Base-by-base conservation (phyloP, 352 stramenopile genomes). In the Phytopythium cucurbitacearum region DNA sequence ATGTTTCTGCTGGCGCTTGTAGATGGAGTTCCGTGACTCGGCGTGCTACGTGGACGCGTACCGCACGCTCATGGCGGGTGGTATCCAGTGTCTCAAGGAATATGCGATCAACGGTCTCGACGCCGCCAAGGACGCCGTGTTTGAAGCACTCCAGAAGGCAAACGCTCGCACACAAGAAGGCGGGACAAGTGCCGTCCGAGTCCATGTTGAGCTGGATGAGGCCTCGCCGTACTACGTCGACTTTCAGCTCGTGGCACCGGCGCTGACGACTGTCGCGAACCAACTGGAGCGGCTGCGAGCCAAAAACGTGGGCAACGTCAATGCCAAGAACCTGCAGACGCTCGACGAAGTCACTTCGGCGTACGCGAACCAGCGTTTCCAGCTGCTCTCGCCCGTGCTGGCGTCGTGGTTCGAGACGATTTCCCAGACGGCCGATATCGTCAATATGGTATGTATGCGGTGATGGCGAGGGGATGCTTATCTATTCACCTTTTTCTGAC, bases 1-100 rank as follows among this genome's bases (percentile, higher is more conserved):
- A 53, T 47, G 34, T 37, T 51, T 9, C 2, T 64, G 1, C 64
- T 33, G 28, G 13, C 62, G 34, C 10, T 52, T 52, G 12, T 60
- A 94, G 81, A 48, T 70, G 35, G 80, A 90, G 32, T 92, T 78
- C 48, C 76, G 76, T 15, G 84, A 94, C 57, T 59, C 84, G 3
- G 63, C 60, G 43, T 88, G 81, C 49, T 94, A 82, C 48, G 74
- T 92, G 52, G 74, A 85, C 53, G 80, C 80, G 32, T 94, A 92
- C 45, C 65, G 65, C 16, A 75, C 76, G 36, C 73, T 94, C 1
- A 66, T 75, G n/a, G 64, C 72, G 0, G 72, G 78, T 9, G 84
- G 64, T 0, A 84, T 91, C 48, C 70, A 87, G 47, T 76, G 65
- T 9, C 58, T 92, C 5, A 87, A 79, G 43, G 80, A 92, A 11